phyloP scores from a whole-genome alignment of 2,329 filamentous ascomycete genomes.

The Nemania diffusa region DNA sequence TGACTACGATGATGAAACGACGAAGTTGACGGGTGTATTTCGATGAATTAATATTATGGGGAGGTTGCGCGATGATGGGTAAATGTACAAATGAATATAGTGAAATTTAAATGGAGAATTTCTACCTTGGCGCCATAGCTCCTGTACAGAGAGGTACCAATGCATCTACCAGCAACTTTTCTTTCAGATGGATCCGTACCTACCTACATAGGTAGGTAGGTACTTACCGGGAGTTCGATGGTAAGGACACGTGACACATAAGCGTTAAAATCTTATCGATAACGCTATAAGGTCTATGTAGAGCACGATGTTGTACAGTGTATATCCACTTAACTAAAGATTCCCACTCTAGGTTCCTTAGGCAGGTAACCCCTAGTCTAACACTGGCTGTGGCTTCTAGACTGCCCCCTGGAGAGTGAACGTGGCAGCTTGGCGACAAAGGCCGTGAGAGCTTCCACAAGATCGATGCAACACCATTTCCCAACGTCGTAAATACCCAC shows the following conservation, averaged over 20 bases:
- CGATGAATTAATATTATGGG: not conserved
- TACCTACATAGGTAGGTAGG: not conserved
- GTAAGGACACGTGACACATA: not conserved
- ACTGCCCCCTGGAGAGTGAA: conserved; percentile 27
- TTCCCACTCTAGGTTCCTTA: not conserved
- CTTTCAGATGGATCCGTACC: not conserved
- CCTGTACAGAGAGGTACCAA: not conserved
- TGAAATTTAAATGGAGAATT: conserved; percentile 14
- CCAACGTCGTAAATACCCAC: not conserved
- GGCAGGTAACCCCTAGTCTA: not conserved
- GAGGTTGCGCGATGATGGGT: not conserved
- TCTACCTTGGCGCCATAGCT: conserved; percentile 21
- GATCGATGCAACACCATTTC: conserved; percentile 21
- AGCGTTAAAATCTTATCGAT: not conserved
- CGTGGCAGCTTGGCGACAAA: conserved; percentile 35
- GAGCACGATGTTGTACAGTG: not conserved
- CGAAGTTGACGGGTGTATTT: conserved; percentile 9
- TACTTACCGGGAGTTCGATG: no score
- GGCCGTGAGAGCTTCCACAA: conserved; percentile 33
- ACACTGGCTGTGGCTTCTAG: conserved; percentile 14
- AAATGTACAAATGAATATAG: not conserved
- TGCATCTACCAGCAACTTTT: not conserved
- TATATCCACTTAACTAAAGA: not conserved
- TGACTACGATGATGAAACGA: conserved; percentile 3
- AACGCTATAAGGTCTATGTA: not conserved